Base-by-base conservation (phyloP, 805 yeast genomes). In the Allodekkera sacchari region DNA sequence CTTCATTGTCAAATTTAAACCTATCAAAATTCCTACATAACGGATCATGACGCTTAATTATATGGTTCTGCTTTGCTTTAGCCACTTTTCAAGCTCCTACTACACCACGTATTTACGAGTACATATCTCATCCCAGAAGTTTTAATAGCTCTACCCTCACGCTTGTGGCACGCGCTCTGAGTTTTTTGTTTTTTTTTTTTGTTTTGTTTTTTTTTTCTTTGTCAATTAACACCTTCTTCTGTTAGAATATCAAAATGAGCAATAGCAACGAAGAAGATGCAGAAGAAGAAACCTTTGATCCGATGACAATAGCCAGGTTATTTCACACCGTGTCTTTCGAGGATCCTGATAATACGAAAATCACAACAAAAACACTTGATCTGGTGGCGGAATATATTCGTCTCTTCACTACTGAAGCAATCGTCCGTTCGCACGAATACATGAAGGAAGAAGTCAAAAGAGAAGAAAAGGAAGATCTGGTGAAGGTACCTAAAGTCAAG, bases 401-500 rank as follows among this genome's bases (percentile, higher is more conserved):
- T 25, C 55, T 75, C 46, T 76, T 76, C 44, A 64, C 77, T 11
- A 62, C 64, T 28, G 83, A 76, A 47, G 82, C 82, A 0, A 61
- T 75, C 3, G 45, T 66, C 6, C 45, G 83, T 35, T 66, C 82
- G 7, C 73, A 75, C 39, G 77, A 73, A 36, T 72, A 66, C 29
- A 45, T 58, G 17, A 16, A 50, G 7, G 76, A 37, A 31, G 60
- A 45, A 30, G 32, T 34, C 13, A 31, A 28, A 8, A 26, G 42
- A 34, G 40, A 33, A n/a, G 33, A 22, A 10, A 36, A 36, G 6
- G 27, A 48, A 19, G 45, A 44, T 32, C 35, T 22, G 38, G 32
- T n/a, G 44, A n/a, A 40, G 11, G n/a, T n/a, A 59, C 61, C 8
- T 45, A 14, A 22, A 24, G 6, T 24, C 19, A 24, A 28, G 13